These are phyloP conservation scores for Colletotrichum falcatum DNA, from an alignment of 2,329 filamentous ascomycete species.

Conservation along the genomic window DNA sequence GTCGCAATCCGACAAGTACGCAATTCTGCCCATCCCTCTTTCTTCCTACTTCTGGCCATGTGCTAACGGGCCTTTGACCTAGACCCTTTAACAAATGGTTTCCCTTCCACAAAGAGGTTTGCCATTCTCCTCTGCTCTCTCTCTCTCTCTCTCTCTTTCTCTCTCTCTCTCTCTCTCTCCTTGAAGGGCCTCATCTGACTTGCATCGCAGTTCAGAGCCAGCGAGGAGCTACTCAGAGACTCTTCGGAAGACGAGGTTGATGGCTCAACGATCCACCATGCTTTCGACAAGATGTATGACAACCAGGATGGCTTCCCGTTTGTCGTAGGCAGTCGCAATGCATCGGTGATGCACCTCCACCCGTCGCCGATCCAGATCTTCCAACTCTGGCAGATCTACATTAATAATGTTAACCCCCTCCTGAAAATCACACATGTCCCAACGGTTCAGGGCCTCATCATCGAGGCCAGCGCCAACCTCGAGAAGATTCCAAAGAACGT, in stretches of 20 bases:
- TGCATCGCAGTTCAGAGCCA: slow-evolving; percentile 59
- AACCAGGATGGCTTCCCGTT: slow-evolving; percentile 70
- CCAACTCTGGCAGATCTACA: slow-evolving; percentile 76
- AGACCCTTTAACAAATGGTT: slow-evolving; percentile 60
- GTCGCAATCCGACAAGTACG: slow-evolving; percentile 47
- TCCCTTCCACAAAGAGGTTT: slow-evolving; percentile 65
- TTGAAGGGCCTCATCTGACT: slow-evolving; percentile 12
- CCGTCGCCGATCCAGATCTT: slow-evolving; percentile 70
- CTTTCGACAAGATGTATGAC: slow-evolving; percentile 70
- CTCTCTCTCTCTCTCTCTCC: too few relatives aligned
- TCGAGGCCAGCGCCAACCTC: slow-evolving; percentile 69
- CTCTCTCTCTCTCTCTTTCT: too few relatives aligned
- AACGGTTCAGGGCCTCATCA: slow-evolving; percentile 72
- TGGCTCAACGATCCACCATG: slow-evolving; percentile 67
- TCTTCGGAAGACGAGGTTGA: slow-evolving; percentile 70
- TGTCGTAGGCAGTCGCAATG: slow-evolving; percentile 59
- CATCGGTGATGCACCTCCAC: slow-evolving; percentile 61
- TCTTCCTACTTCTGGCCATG: slow-evolving; percentile 2
- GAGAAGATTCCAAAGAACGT: slow-evolving; percentile 66
- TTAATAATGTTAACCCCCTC: slow-evolving; percentile 76
- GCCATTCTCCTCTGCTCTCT: not conserved
- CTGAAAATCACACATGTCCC: slow-evolving; percentile 77
- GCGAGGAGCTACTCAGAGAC: slow-evolving; percentile 61
- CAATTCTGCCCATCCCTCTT: not conserved
- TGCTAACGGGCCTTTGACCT: slow-evolving; percentile 13